Base-by-base conservation (phyloP, 305 asterid genomes). In the Fraxinus angustifolia region DNA sequence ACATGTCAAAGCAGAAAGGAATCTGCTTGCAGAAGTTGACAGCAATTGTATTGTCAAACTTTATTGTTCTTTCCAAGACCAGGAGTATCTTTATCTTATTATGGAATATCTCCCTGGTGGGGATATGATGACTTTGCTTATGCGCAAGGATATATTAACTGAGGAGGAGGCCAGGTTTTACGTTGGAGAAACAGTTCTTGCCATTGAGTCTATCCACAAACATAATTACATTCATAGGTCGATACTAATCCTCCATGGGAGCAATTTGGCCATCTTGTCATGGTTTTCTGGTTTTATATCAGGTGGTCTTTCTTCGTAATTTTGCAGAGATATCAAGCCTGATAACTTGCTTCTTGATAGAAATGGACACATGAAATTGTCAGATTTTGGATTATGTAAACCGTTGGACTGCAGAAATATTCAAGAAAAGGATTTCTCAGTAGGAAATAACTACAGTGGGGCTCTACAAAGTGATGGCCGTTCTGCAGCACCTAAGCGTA, bases 51-150 rank as follows among this genome's bases (percentile, higher is more conserved):
- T 93, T 34, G 98, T 94, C 82, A 94, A 94, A 82, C 94, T 94
- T 67, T 93, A 93, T 86, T 94, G 97, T 85, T 94, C 98, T 73
- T 94, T 94, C 91, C 98, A 94, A 90, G 98, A 94, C 75, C 97
- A 93, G 83, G 98, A 93, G 90, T 94, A 90, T 88, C 91, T 94
- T 8, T 94, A 94, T 87, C 92, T 94, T 72, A 91, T 94, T 36
- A 94, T 94, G 98, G 98, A 94, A 89, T 94, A 94, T 85, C 93
- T 94, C 77, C 98, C 97, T 77, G 98, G 98, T 82, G 98, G 98
- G 86, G 98, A 94, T 90, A 92, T 94, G 98, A 94, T 94, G 98
- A 94, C 98, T 80, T 91, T 94, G 80, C 91, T 94, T 50, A 94
- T 94, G 98, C 93, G 98, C 68, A 94, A 94, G 85, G 98, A 94